A percentile compares a stretch with the other conserved stretches of the same genome.
Evolutionary conservation across 208 protist species (phyloP).

Genomic region (Acanthamoeba sp.): DNA sequence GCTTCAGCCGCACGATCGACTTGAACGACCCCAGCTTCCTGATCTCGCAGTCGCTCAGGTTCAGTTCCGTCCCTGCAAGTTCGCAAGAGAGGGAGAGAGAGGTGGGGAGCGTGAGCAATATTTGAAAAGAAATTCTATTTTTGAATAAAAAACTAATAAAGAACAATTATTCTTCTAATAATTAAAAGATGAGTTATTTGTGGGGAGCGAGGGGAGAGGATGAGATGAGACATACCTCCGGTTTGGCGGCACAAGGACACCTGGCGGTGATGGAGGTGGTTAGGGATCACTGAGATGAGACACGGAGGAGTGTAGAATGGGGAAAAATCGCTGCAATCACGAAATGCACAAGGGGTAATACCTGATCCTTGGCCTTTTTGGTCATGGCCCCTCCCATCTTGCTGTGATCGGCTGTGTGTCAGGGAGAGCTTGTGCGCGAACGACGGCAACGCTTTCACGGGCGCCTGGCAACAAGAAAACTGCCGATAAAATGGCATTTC

Average conservation of each 20-base stretch:
- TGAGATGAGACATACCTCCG: not conserved
- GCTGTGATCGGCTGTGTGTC: not conserved
- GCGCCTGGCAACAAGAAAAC: not conserved
- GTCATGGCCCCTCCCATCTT: slow-evolving; percentile 62
- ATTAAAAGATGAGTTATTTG: not conserved
- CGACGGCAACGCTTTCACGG: not conserved
- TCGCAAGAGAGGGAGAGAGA: too few relatives aligned
- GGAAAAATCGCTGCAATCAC: not conserved
- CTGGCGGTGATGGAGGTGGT: not conserved
- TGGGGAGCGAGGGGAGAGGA: not conserved
- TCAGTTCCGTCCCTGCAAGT: slow-evolving; percentile 12
- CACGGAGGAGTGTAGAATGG: not conserved
- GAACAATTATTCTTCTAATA: not conserved
- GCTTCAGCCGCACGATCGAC: slow-evolving; percentile 62
- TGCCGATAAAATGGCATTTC: not conserved
- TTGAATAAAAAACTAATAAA: not conserved
- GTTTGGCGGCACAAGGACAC: slow-evolving; percentile 53
- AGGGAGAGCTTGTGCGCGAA: not conserved
- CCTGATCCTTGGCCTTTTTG: slow-evolving; percentile 61
- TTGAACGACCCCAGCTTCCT: slow-evolving; percentile 62
- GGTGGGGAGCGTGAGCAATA: too few relatives aligned
- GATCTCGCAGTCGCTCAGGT: slow-evolving; percentile 69
- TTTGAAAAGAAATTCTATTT: not conserved
- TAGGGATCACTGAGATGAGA: not conserved
- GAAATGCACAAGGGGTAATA: not conserved